Conservation (phyloP, 495 filamentous ascomycete species). For the Talaromyces nanjingensis region DNA sequence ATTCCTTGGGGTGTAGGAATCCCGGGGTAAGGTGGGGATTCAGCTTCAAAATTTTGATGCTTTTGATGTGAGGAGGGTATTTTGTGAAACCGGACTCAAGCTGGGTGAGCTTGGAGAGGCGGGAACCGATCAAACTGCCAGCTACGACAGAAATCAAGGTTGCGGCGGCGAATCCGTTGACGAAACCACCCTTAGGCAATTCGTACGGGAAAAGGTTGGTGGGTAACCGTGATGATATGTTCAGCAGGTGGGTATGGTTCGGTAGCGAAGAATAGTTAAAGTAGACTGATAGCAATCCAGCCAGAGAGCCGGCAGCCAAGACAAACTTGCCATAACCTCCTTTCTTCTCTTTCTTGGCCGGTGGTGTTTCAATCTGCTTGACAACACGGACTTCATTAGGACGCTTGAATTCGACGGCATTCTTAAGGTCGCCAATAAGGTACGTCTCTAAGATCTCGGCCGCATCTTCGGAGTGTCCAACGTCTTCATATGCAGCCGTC, state of each 20-base stretch:
- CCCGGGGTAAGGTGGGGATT: slow-evolving; percentile 28
- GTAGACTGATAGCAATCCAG: slow-evolving; percentile 12
- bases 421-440: slow-evolving; percentile 25
- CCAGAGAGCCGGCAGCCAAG: slow-evolving; percentile 12
- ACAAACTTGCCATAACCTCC: neutral
- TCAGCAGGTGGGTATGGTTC: slow-evolving; percentile 7
- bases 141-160: slow-evolving; percentile 19
- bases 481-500: slow-evolving; percentile 44
- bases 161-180: slow-evolving; percentile 30
- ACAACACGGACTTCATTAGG: slow-evolving; percentile 24
- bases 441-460: slow-evolving; percentile 22
- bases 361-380: slow-evolving; percentile 9
- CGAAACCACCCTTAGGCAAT: slow-evolving; percentile 21
- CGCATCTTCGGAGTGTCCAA: slow-evolving; percentile 47
- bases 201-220: slow-evolving; percentile 11
- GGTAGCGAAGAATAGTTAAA: slow-evolving; percentile 11
- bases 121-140: slow-evolving; percentile 17
- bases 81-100: slow-evolving; percentile 30
- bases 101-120: slow-evolving; percentile 21
- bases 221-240: slow-evolving; percentile 7
- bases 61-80: slow-evolving; percentile 33
- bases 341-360: slow-evolving; percentile 7
- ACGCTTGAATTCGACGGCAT: slow-evolving; percentile 19
- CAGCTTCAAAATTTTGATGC: slow-evolving; percentile 17
- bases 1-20: slow-evolving; percentile 40